Base-by-base conservation (phyloP, 2,329 filamentous ascomycete genomes). In the Sarocladium brachiariae region DNA sequence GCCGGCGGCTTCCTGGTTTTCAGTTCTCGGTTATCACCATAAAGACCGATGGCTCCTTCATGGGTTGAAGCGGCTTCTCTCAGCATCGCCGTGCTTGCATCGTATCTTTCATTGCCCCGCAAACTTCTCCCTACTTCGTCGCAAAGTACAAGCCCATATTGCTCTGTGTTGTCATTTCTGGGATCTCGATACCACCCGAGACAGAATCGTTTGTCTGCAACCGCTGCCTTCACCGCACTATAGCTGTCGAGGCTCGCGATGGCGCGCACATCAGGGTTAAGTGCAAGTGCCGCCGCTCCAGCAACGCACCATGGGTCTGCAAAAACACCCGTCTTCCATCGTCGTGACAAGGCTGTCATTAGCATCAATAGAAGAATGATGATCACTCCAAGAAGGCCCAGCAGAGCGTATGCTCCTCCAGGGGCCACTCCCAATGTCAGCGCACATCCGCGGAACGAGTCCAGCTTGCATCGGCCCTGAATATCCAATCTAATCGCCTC, bases 251-350 rank as follows among this genome's bases (percentile, higher is more conserved):
- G 43, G 21, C 43, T 33, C 4, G 30, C 43, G 4, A 47, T 8
- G 5, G 61, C 52, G 14, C 60, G 60, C 9, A 70, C 56, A 13
- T 62, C 58, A 6, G 57, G 45, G 49, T 65, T 62, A 2, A 61
- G 57, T 1, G 61, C 59, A 2, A 74, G 60, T 1, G 62, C 59
- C 1, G 64, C 64, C 50, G 71, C 66, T 1, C 65, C 60, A 1
- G 61, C 61, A 4, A 72, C 56, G 51, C 59, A 70, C 71, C 71
- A 74, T 2, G 71, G 71, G 38, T 70, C 65, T 11, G 62, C 59
- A 19, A 59, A 56, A 14, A 74, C 52, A 1, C 70, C 71, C 0
- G 69, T 71, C n/a, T 60, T 56, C 61, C 65, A 69, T 14, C 58
- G 58, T 9, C 61, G 54, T 19, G 70, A 56, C 4, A 65, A 55